Percentiles rank a stretch among this genome's conserved stretches.
phyloP scores from a whole-genome alignment of 2,329 filamentous ascomycete genomes.

The Neopestalotiopsis clavispora region DNA sequence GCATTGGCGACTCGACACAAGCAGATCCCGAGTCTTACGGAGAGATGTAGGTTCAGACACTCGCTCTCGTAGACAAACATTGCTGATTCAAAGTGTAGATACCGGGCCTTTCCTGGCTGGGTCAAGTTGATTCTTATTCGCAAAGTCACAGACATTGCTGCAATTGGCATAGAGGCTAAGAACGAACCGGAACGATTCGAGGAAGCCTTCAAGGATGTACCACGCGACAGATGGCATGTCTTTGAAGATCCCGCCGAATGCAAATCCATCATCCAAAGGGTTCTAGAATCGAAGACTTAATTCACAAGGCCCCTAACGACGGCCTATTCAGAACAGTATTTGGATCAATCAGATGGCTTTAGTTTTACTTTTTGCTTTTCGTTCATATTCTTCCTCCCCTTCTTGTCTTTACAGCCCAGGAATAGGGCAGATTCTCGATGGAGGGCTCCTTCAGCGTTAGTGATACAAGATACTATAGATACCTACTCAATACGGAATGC shows the following conservation, averaged over 20 bases:
- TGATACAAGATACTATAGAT: too few species aligned
- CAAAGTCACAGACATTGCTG: slow-evolving; percentile 77
- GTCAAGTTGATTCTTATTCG: slow-evolving; percentile 84
- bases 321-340: not conserved
- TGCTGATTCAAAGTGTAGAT: slow-evolving; percentile 42
- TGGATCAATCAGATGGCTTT: too few species aligned
- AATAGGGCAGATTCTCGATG: too few species aligned
- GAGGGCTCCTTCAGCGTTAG: too few species aligned
- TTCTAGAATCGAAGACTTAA: slow-evolving; percentile 11
- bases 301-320: not conserved
- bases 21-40: slow-evolving; percentile 90
- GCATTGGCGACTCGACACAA: slow-evolving; percentile 90
- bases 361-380: too few species aligned
- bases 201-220: slow-evolving; percentile 79
- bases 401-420: too few species aligned
- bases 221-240: slow-evolving; percentile 75
- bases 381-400: too few species aligned
- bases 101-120: slow-evolving; percentile 73
- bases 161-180: slow-evolving; percentile 72
- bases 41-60: slow-evolving; percentile 61
- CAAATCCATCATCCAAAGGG: slow-evolving; percentile 41
- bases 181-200: slow-evolving; percentile 79
- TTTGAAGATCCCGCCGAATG: slow-evolving; percentile 80
- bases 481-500: too few species aligned
- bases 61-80: too few species aligned